phyloP scores from a whole-genome alignment of 2,329 filamentous ascomycete genomes.

The Aspergillus aculeatus region DNA sequence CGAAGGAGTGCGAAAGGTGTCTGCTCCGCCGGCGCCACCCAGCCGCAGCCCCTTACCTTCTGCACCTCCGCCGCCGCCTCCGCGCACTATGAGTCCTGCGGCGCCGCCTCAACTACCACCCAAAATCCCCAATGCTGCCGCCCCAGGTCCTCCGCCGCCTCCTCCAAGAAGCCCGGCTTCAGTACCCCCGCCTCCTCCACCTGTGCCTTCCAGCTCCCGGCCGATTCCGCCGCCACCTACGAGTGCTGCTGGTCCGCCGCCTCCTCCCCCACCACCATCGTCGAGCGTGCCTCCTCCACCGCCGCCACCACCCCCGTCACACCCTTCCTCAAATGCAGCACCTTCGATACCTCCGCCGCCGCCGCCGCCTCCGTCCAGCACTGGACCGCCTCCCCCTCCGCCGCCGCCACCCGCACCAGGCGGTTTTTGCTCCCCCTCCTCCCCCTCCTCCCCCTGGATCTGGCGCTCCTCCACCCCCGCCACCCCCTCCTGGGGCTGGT shows the following conservation, averaged over 20 bases:
- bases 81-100: conserved; percentile 46
- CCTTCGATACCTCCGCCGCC: conserved; percentile 34
- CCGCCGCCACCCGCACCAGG: conserved; percentile 29
- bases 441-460: conserved; percentile 36
- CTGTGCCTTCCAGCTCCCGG: conserved; percentile 34
- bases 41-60: conserved; percentile 58
- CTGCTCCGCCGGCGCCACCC: conserved; percentile 71
- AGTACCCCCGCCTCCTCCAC: conserved; percentile 46
- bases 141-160: conserved; percentile 56
- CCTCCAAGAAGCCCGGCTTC: conserved; percentile 45
- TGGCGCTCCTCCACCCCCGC: conserved; percentile 39
- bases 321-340: conserved; percentile 25
- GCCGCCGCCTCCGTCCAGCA: conserved; percentile 40
- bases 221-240: conserved; percentile 31
- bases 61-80: conserved; percentile 67
- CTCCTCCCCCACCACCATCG: conserved; percentile 48
- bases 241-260: conserved; percentile 48
- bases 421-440: conserved; percentile 42
- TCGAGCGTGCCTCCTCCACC: conserved; percentile 47
- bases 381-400: conserved; percentile 29
- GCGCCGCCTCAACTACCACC: conserved; percentile 52
- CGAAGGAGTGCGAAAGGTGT: conserved; percentile 60
- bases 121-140: conserved; percentile 40
- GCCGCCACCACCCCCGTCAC: conserved; percentile 42
- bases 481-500: conserved; percentile 34